phyloP scores from a whole-genome alignment of 371 early-diverging fungal species.

The Racocetra persica region DNA sequence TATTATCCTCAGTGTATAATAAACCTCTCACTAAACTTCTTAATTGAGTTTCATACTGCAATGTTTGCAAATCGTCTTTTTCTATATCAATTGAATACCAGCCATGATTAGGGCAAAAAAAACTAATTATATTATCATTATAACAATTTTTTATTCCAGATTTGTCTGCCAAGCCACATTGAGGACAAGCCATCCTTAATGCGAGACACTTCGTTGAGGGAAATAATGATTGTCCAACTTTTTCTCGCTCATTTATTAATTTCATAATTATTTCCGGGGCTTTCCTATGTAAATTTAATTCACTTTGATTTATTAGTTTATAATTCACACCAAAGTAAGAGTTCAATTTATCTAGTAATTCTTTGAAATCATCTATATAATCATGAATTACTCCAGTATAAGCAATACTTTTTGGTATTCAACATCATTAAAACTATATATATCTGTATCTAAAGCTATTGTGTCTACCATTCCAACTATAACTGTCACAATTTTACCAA shows the following conservation, averaged over 20 bases:
- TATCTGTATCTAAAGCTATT: too few species aligned
- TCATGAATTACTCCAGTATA: too few species aligned
- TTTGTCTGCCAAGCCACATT: background rate
- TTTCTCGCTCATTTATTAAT: background rate
- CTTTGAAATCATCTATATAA: too few species aligned
- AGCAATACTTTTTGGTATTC: too few species aligned
- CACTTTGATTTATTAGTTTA: too few species aligned
- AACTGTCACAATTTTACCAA: background rate
- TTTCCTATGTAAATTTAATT: background rate
- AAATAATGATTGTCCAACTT: background rate
- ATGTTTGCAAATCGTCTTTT: background rate
- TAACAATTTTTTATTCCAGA: background rate
- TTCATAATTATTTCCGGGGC: background rate
- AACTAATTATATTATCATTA: background rate
- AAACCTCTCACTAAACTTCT: background rate
- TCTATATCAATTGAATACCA: background rate
- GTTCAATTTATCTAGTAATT: too few species aligned
- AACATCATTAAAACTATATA: too few species aligned
- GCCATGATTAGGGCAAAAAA: constrained; percentile 3
- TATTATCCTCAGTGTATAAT: background rate
- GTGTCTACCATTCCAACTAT: background rate
- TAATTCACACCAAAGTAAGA: too few species aligned
- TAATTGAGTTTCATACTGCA: background rate
- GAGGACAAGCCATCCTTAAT: background rate
- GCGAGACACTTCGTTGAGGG: background rate